Evolutionary conservation across 2,329 filamentous ascomycete species (phyloP).

Genomic region (Paecilomyces sp.): DNA sequence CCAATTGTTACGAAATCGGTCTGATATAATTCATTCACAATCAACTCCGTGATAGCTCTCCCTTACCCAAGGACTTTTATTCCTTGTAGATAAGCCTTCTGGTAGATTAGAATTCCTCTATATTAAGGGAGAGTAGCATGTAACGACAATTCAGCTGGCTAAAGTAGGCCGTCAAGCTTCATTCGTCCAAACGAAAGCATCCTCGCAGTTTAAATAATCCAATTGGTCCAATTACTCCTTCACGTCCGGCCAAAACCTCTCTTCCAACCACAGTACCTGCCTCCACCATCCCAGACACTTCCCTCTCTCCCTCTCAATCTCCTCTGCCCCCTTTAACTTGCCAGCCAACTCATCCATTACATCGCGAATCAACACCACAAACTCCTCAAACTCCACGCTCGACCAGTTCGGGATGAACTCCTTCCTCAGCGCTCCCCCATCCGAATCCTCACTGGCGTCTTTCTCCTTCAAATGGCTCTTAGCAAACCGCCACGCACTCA

Average conservation of each 20-base stretch:
- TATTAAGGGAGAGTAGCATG: no score
- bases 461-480: constrained; percentile 23
- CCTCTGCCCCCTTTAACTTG: constrained; percentile 29
- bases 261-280: constrained; percentile 48
- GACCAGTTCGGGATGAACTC: constrained; percentile 66
- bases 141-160: no score
- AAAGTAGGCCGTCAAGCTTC: no score
- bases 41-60: no score
- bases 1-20: no score
- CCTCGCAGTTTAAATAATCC: no score
- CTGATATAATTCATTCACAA: no score
- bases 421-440: constrained; percentile 57
- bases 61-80: no score
- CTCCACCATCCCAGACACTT: constrained; percentile 43
- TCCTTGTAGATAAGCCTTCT: no score
- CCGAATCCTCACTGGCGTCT: constrained; percentile 41
- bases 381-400: constrained; percentile 51
- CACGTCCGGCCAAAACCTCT: constrained; percentile 51
- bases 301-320: constrained; percentile 32
- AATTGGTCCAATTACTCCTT: not conserved
- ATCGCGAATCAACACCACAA: constrained; percentile 50
- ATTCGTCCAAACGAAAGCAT: no score
- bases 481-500: constrained; percentile 50
- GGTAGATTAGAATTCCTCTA: no score
- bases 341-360: constrained; percentile 50